phyloP scores from a whole-genome alignment of 371 early-diverging fungal genomes.

The Mortierella polycephala region DNA sequence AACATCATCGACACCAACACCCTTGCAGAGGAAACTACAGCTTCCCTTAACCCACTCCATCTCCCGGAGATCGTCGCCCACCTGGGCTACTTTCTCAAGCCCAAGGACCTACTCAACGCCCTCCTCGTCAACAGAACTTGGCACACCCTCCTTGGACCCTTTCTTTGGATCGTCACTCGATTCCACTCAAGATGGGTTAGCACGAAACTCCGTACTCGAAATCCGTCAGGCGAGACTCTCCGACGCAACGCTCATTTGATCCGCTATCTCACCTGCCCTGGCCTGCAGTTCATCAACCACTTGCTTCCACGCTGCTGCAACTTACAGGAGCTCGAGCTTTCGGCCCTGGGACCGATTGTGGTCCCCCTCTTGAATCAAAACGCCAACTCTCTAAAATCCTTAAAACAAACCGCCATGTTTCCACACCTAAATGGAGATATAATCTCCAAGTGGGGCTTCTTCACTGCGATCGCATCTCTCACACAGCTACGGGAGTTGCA shows the following conservation, averaged over 20 bases:
- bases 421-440: constrained; percentile 12
- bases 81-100: constrained; percentile 11
- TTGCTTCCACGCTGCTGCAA: constrained; percentile 16
- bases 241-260: constrained; percentile 10
- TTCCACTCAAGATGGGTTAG: constrained; percentile 18
- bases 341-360: not conserved
- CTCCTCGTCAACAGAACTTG: constrained; percentile 22
- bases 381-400: constrained; percentile 3
- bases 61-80: constrained; percentile 21
- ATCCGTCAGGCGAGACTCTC: constrained; percentile 2
- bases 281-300: constrained; percentile 4
- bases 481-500: constrained; percentile 3
- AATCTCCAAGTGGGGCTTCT: not conserved
- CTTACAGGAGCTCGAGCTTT: constrained; percentile 11
- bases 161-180: constrained; percentile 4
- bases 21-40: too few species aligned
- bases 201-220: not conserved
- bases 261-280: constrained; percentile 10
- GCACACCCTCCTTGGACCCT: constrained; percentile 7
- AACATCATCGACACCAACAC: not conserved
- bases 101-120: constrained; percentile 3
- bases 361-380: constrained; percentile 13
- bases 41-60: not conserved
- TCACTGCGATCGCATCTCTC: constrained; percentile 11
- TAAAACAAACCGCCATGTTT: constrained; percentile 5